Evolutionary conservation across 306 rosid species (phyloP).

Genomic region (Notholithocarpus densiflorus): DNA sequence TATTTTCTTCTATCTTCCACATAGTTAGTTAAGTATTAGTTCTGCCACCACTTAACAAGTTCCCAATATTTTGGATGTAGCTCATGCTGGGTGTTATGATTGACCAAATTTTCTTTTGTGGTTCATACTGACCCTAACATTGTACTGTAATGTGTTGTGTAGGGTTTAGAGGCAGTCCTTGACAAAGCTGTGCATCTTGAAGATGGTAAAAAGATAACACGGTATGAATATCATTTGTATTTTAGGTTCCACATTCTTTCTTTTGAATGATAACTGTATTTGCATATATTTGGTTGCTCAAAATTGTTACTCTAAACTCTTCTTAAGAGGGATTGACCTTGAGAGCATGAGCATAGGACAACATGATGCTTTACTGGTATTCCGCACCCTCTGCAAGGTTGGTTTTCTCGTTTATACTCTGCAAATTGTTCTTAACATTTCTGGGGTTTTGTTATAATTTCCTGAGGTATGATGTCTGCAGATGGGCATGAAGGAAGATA

Average conservation of each 20-base stretch:
- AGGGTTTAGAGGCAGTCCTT: constrained; percentile 98
- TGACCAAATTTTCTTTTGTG: not conserved
- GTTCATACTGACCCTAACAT: not conserved
- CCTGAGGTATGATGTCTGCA: constrained; percentile 34
- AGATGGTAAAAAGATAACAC: constrained; percentile 92
- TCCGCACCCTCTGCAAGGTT: constrained; percentile 99
- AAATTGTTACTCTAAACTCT: constrained; percentile 29
- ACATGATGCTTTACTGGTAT: constrained; percentile 88
- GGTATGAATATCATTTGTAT: constrained; percentile 50
- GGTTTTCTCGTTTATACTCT: constrained; percentile 33
- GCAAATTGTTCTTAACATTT: constrained; percentile 19
- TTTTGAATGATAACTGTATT: constrained; percentile 5
- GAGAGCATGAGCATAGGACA: constrained; percentile 89
- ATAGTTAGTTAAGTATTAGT: not conserved
- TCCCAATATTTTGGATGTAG: not conserved
- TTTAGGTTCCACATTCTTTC: constrained; percentile 16
- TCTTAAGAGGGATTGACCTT: constrained; percentile 85
- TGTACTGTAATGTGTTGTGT: constrained; percentile 26
- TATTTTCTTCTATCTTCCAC: constrained; percentile 1
- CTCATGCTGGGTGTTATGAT: not conserved
- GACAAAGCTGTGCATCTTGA: constrained; percentile 96
- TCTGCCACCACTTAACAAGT: not conserved
- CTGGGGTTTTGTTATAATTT: constrained; percentile 22
- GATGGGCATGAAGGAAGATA: constrained; percentile 99
- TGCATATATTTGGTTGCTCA: constrained; percentile 22